These are phyloP conservation scores for Dorcoceras hygrometricum DNA, from an alignment of 257 asterid genomes.

Conservation along the genomic window DNA sequence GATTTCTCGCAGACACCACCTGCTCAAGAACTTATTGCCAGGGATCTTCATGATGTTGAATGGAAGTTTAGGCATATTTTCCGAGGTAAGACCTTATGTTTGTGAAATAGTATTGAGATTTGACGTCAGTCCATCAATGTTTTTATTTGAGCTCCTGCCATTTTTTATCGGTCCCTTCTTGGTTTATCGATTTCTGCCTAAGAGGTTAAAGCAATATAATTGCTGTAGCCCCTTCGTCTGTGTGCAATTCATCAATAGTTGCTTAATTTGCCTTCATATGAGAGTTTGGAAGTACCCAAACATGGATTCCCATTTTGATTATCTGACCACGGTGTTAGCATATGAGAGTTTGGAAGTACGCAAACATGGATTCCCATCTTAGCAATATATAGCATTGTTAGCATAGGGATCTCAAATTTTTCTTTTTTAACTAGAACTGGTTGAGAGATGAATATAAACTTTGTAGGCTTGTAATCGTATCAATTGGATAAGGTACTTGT, in stretches of 20 bases:
- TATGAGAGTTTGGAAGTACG: neutral
- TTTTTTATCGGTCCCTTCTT: no score
- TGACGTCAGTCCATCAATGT: neutral
- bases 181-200: neutral
- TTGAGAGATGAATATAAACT: no score
- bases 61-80: constrained; percentile 98
- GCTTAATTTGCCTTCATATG: neutral
- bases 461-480: neutral
- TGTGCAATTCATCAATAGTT: neutral
- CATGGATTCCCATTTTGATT: neutral
- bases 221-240: neutral
- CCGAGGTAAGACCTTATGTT: constrained; percentile 55
- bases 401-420: neutral
- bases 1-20: constrained; percentile 97
- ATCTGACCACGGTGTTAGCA: neutral
- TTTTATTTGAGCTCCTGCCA: no score
- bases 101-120: constrained; percentile 7
- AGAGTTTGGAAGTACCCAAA: neutral
- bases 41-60: constrained; percentile 93
- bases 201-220: no score
- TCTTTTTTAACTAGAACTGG: neutral
- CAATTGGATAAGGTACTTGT: neutral
- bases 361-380: neutral
- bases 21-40: constrained; percentile 92
- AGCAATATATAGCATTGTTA: neutral